Evolutionary conservation across 75 land plant species (phyloP).

Genomic region (Ceratopteris richardii): DNA sequence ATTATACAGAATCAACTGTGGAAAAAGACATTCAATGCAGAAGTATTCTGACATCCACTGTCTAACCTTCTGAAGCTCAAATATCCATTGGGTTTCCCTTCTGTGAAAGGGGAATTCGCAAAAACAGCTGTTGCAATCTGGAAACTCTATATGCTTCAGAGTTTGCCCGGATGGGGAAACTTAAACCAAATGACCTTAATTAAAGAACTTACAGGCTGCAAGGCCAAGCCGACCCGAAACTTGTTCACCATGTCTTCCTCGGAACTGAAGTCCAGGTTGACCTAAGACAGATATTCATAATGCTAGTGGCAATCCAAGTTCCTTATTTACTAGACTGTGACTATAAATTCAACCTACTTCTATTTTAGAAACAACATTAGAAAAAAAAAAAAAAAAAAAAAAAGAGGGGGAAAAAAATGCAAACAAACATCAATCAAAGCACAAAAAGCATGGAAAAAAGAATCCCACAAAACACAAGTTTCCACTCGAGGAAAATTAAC

Average conservation of each 20-base stretch:
- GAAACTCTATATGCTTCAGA: constrained; percentile 9
- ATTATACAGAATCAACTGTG: no score
- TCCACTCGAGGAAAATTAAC: no score
- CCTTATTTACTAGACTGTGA: no score
- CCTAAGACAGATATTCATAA: constrained; percentile 50
- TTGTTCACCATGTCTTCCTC: constrained; percentile 93
- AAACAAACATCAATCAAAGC: background rate
- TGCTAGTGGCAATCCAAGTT: background rate
- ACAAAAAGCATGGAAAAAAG: background rate
- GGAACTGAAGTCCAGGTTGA: constrained; percentile 91
- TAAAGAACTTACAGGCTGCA: constrained; percentile 75
- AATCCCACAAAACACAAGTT: no score
- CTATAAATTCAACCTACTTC: background rate
- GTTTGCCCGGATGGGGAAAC: background rate
- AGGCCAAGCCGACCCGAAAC: constrained; percentile 89
- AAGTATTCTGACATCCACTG: no score
- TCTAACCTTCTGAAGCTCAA: constrained; percentile 90
- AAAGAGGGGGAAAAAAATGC: no score
- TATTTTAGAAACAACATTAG: background rate
- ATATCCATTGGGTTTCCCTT: constrained; percentile 94
- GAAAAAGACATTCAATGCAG: no score
- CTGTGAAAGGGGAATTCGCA: constrained; percentile 97
- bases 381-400: constrained; percentile 1
- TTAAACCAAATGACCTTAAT: background rate
- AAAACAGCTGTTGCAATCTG: constrained; percentile 99